Base-by-base conservation (phyloP, 192 early-diverging fungal genomes). In the Gonapodya sp. region DNA sequence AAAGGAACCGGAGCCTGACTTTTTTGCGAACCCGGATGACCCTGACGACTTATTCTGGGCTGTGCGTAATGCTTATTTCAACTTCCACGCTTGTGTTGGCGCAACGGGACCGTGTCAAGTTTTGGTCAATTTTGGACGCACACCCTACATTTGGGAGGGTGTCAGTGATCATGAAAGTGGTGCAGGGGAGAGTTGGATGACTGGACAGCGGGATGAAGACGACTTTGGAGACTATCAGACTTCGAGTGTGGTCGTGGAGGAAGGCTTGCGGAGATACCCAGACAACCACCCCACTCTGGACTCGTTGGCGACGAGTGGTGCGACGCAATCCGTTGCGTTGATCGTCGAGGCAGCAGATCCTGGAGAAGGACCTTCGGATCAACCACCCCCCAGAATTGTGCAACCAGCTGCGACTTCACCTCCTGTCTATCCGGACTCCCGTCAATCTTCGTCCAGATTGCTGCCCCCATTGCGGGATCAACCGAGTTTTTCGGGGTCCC, bases 31-130 rank as follows among this genome's bases (percentile, higher is more conserved):
- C 46, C 46, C 46, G 8, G 46, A 64, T 16, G 46, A 64, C 24
- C 46, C 46, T 64, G 46, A 64, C 24, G 46, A 64, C 46, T 16
- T 16, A 24, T 64, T 64, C 24, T 64, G 46, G 46, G 46, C 46
- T 8, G 46, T 64, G 8, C 46, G 46, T 24, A 24, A 64, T 64
- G 46, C 46, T 24, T 24, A 64, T 64, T 64, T 64, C 46, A 64
- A 64, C 46, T 64, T 64, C 46, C 46, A 64, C 46, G 46, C 46
- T 64, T 64, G 46, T 64, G 46, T 64, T 64, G 46, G 46, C 24
- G 46, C 46, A 64, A 64, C 46, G 8, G 46, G 46, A 64, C 46
- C 46, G 24, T 64, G 46, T 24, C 46, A 64, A 24, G 46, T 64
- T 8, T 24, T 64, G 46, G 46, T 64, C 8, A 64, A 64, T 24